Evolutionary conservation across 441 rosid genomes (phyloP).

Genomic region (Corymbia calophylla): DNA sequence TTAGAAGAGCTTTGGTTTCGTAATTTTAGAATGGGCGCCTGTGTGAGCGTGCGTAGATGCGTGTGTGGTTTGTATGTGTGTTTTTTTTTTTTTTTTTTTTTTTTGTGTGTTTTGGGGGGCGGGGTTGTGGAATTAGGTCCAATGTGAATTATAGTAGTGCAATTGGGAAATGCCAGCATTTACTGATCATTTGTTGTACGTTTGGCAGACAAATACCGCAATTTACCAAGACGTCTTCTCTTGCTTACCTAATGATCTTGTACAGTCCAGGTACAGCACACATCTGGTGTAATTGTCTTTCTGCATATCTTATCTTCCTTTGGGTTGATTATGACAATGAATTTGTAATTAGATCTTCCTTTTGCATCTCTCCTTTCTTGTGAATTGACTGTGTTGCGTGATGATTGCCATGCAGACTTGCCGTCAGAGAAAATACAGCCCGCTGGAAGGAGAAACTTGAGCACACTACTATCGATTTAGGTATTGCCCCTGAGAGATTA

Average conservation of each 20-base stretch:
- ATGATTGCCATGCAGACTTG: slow-evolving; percentile 40
- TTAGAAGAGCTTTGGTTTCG: not conserved
- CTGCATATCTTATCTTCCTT: not conserved
- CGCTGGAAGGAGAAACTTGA: slow-evolving; percentile 84
- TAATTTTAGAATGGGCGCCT: not conserved
- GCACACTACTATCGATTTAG: slow-evolving; percentile 89
- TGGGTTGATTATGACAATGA: not conserved
- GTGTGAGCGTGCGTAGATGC: not conserved
- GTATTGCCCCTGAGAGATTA: slow-evolving; percentile 73
- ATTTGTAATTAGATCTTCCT: not conserved
- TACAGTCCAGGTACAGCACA: slow-evolving; percentile 65
- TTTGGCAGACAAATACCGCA: slow-evolving; percentile 69
- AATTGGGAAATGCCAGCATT: not conserved
- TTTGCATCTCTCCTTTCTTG: not conserved
- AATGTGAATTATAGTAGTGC: not conserved
- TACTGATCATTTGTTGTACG: not conserved
- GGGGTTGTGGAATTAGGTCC: no score
- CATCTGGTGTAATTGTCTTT: not conserved
- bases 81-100: not conserved
- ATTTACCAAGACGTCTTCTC: slow-evolving; percentile 94
- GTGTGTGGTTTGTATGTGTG: not conserved
- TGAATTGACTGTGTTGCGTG: not conserved
- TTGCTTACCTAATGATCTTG: slow-evolving; percentile 89
- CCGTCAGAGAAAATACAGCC: slow-evolving; percentile 60
- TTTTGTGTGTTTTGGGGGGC: not conserved